Conservation (phyloP, 176 grass and related monocot genomes). For the sorghum (Sorghum bicolor) region DNA sequence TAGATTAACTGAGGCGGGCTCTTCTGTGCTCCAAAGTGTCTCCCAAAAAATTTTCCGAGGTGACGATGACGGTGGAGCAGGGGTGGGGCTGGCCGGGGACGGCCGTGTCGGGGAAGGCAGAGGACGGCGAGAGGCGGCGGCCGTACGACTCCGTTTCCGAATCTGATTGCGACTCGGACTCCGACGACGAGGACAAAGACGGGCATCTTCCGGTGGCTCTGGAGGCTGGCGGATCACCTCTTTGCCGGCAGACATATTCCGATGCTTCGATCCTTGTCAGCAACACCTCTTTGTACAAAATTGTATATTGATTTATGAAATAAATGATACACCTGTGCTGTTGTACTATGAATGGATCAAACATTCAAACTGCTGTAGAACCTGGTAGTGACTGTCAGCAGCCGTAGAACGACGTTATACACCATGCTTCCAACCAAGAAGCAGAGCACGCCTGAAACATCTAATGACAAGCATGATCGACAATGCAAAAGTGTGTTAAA, state of each 20-base stretch:
- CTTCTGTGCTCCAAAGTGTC: too few relatives aligned
- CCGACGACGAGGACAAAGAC: conserved; percentile 24
- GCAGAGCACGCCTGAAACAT: not conserved
- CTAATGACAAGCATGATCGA: not conserved
- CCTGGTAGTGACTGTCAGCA: not conserved
- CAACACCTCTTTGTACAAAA: not conserved
- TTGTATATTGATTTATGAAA: conserved; percentile 26
- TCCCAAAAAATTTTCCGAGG: too few relatives aligned
- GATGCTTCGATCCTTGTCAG: not conserved
- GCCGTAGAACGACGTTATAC: not conserved
- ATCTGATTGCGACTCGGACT: conserved; percentile 43
- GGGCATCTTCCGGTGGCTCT: conserved; percentile 44
- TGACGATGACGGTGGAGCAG: not conserved
- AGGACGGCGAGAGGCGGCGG: not conserved
- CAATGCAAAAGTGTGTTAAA: not conserved
- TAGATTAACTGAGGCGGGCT: too few relatives aligned
- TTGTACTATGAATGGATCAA: not conserved
- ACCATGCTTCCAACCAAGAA: not conserved
- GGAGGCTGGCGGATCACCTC: conserved; percentile 33
- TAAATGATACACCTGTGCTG: not conserved
- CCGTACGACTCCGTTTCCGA: conserved; percentile 30
- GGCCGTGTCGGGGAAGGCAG: not conserved
- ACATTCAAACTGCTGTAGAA: not conserved
- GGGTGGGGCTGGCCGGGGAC: not conserved
- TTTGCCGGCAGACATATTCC: too few relatives aligned